phyloP scores from a whole-genome alignment of 2,329 filamentous ascomycete genomes.

The Colletotrichum chrysophilum region DNA sequence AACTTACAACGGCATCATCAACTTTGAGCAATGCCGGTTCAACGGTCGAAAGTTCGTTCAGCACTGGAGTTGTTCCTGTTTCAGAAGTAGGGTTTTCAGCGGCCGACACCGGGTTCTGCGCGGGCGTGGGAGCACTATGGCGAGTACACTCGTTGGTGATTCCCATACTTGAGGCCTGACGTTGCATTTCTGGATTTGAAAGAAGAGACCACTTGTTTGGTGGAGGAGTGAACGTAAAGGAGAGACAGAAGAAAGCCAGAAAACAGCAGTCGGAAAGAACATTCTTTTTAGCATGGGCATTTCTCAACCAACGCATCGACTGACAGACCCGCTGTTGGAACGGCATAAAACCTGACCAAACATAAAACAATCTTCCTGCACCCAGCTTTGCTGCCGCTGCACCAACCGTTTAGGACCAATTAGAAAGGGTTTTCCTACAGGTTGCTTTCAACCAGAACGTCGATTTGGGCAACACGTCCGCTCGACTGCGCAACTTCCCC shows the following conservation, averaged over 20 bases:
- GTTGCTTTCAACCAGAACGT: not conserved
- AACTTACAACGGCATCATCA: not conserved
- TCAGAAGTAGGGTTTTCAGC: rapidly evolving
- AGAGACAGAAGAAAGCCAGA: too few relatives aligned
- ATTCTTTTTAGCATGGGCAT: rapidly evolving
- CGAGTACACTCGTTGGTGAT: not conserved
- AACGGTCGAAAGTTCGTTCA: not conserved
- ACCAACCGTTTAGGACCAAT: not conserved
- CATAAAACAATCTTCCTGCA: not conserved
- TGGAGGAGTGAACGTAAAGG: too few relatives aligned
- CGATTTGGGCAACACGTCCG: not conserved
- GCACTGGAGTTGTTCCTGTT: rapidly evolving
- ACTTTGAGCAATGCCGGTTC: not conserved
- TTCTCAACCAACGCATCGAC: not conserved
- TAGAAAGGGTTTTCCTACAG: not conserved
- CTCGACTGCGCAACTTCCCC: not conserved
- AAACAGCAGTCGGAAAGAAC: not conserved
- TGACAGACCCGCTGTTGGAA: not conserved
- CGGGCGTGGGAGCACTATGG: not conserved
- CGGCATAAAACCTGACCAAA: not conserved
- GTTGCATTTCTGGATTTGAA: not conserved
- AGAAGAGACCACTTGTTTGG: too few relatives aligned
- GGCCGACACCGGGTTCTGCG: rapidly evolving
- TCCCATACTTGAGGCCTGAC: not conserved
- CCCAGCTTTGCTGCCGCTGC: not conserved